phyloP scores from a whole-genome alignment of 129 eudicot genomes.

The Arctium lappa region DNA sequence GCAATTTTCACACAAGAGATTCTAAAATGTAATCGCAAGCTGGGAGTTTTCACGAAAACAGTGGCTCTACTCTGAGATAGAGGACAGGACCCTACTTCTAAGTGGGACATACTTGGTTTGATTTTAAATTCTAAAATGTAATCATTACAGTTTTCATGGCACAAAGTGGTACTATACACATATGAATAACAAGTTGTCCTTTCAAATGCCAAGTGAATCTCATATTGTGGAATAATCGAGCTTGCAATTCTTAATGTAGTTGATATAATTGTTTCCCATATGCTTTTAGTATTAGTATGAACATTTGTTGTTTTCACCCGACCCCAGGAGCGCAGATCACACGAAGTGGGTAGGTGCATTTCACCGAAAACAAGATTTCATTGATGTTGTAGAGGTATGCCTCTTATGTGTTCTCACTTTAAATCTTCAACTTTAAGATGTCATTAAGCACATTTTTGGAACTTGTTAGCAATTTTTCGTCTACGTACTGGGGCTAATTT shows the following conservation, averaged over 20 bases:
- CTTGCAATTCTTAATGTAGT: neutral
- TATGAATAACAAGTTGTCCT: neutral
- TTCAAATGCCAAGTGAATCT: neutral
- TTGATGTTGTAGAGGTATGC: slow-evolving; percentile 93
- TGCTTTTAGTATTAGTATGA: neutral
- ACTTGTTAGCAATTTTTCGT: neutral
- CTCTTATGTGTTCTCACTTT: neutral
- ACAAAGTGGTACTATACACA: neutral
- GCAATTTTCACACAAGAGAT: too few species aligned
- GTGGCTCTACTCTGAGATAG: too few species aligned
- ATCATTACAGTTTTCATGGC: neutral
- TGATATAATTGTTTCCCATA: neutral
- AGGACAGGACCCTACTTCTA: neutral
- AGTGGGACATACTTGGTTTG: neutral
- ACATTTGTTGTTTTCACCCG: neutral
- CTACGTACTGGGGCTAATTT: neutral
- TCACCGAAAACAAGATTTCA: slow-evolving; percentile 80
- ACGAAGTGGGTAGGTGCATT: slow-evolving; percentile 95
- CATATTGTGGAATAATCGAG: neutral
- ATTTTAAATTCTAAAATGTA: too few species aligned
- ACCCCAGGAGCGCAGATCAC: slow-evolving; percentile 89
- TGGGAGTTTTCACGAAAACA: too few species aligned
- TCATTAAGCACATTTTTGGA: neutral
- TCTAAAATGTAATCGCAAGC: too few species aligned
- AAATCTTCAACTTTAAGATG: neutral